Evolutionary conservation across 768 basidiomycete genomes (phyloP).

Genomic region (Tylopilus felleus): DNA sequence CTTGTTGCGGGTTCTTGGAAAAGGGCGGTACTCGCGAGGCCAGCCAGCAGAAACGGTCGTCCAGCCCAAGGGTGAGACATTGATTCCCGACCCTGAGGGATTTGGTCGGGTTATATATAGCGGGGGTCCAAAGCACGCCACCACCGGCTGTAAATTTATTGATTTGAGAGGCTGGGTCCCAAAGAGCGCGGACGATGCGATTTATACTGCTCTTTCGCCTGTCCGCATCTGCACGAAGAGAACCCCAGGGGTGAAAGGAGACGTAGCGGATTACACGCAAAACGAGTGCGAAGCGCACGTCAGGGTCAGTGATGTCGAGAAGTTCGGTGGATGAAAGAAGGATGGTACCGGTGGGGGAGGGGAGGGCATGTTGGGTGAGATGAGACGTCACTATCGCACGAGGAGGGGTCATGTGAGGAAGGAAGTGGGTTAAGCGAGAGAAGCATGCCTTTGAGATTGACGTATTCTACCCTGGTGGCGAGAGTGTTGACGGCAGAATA

Average conservation of each 20-base stretch:
- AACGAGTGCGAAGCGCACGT: constrained; percentile 41
- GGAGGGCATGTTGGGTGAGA: constrained; percentile 34
- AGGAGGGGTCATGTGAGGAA: constrained; percentile 6
- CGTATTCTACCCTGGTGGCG: constrained; percentile 33
- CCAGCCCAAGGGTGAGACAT: constrained; percentile 13
- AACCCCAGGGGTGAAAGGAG: constrained; percentile 78
- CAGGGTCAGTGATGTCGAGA: constrained; percentile 31
- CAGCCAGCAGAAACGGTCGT: constrained; percentile 52
- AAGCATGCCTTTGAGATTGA: constrained; percentile 45
- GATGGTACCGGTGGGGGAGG: constrained; percentile 51
- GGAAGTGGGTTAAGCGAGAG: not conserved
- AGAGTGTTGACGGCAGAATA: constrained; percentile 37
- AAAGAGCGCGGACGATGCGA: constrained; percentile 49
- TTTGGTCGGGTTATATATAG: constrained; percentile 31
- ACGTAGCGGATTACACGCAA: constrained; percentile 62
- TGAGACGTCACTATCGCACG: constrained; percentile 39
- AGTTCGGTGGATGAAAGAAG: constrained; percentile 41
- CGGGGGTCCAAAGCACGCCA: constrained; percentile 63
- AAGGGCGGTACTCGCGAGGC: constrained; percentile 56
- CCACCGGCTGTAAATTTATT: constrained; percentile 52
- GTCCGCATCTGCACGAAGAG: constrained; percentile 55
- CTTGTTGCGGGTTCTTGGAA: constrained; percentile 30
- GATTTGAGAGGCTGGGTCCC: constrained; percentile 30
- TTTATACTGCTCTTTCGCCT: constrained; percentile 46
- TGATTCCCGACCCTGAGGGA: constrained; percentile 17